Base-by-base conservation (phyloP, 2,329 filamentous ascomycete species). In the Whalleya microplaca region DNA sequence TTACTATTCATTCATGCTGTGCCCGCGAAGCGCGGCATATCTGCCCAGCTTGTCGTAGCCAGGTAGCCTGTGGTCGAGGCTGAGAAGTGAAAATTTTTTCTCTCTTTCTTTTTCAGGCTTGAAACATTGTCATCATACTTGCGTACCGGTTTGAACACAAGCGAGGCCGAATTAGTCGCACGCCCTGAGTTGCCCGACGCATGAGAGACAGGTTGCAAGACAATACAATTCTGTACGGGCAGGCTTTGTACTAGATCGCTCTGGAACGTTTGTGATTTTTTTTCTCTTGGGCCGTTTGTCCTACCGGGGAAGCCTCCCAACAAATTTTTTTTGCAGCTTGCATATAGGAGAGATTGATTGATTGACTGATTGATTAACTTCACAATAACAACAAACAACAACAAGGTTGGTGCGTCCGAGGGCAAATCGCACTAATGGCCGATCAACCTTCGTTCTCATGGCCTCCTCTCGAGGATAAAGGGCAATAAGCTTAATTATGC, bases 61-160 rank as follows among this genome's bases (percentile, higher is more conserved):
- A 50, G 45, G 46, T 60, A 55, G 47, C 19, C 49, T 43, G 50
- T 44, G 55, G 62, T 59, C 58, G 54, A 64, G 59, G 58, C 58
- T 59, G 59, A 59, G 14, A 27, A 48, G 48, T 29, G 44, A 52
- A 45, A 61, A 55, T 23, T 47, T 63, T 55, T 62, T 56, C 51
- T 43, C 51, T 51, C 50, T 45, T 41, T 37, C 10, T 52, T 51
- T 53, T 45, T 44, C 43, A 50, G 48, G 60, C 55, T 58, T 68
- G 64, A 66, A 68, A 68, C 65, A 66, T 62, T 50, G 42, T 45
- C 51, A 63, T 64, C 63, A 58, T 58, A 50, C 23, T 10, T 45
- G n/a, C 43, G 48, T 55, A 53, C 49, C 42, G 49, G 54, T 53
- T 56, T 41, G 43, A 32, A 47, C 50, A 54, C 57, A 64, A 62